Percentiles rank a stretch among this genome's conserved stretches.
These are phyloP conservation scores for Pseudocercospora vitis DNA, from an alignment of 2,329 filamentous ascomycete species.

Conservation along the genomic window DNA sequence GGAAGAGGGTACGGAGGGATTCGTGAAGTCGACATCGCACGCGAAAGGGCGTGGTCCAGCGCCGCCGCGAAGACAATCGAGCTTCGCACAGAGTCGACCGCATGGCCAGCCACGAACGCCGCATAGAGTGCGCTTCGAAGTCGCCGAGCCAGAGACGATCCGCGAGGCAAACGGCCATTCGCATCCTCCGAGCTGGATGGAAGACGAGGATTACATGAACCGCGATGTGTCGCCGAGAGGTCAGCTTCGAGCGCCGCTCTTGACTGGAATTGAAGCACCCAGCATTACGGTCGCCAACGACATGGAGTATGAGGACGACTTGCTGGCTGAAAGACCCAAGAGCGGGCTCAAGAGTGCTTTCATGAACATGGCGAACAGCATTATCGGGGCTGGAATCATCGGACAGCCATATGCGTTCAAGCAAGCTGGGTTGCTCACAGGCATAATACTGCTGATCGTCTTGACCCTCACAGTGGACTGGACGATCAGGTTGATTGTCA, in stretches of 20 bases:
- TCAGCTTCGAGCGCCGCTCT: constrained; percentile 63
- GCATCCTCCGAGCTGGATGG: constrained; percentile 46
- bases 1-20: constrained; percentile 25
- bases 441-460: constrained; percentile 71
- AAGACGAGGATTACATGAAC: constrained; percentile 62
- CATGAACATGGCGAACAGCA: constrained; percentile 99
- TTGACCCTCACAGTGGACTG: constrained; percentile 89
- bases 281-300: constrained; percentile 69
- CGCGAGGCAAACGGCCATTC: constrained; percentile 27
- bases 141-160: constrained; percentile 38
- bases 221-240: constrained; percentile 40
- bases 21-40: constrained; percentile 20
- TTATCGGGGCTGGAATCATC: constrained; percentile 75
- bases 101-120: constrained; percentile 62
- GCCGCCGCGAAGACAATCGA: constrained; percentile 38
- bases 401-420: constrained; percentile 92
- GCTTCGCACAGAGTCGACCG: constrained; percentile 49
- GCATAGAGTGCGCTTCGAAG: constrained; percentile 73
- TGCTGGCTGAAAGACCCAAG: constrained; percentile 70
- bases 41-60: constrained; percentile 5
- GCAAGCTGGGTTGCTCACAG: constrained; percentile 83
- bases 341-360: constrained; percentile 85
- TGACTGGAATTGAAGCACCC: constrained; percentile 81
- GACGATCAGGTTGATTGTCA: constrained; percentile 95
- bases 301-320: constrained; percentile 52